Evolutionary conservation across 768 basidiomycete species (phyloP).

Genomic region (Candolleomyces efflorescens): DNA sequence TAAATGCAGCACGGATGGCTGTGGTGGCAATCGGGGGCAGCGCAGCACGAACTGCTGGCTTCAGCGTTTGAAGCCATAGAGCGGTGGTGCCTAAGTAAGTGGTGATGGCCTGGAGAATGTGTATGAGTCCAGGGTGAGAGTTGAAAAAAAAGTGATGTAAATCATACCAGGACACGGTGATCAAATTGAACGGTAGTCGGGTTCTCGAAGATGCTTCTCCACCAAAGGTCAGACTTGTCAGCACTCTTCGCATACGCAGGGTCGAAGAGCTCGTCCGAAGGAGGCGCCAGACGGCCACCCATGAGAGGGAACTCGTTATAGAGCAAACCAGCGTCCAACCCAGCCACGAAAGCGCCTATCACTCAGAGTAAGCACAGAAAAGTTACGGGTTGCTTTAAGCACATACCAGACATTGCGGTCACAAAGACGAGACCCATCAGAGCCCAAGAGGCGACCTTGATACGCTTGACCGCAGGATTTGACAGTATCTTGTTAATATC

Average conservation of each 20-base stretch:
- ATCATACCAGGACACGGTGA: conserved; percentile 82
- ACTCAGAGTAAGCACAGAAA: neutral
- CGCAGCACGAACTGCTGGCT: conserved; percentile 50
- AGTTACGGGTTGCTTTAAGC: neutral
- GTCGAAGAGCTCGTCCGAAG: conserved; percentile 77
- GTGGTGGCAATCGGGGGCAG: conserved; percentile 61
- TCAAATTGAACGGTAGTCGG: conserved; percentile 98
- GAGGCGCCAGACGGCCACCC: conserved; percentile 85
- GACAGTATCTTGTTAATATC: conserved; percentile 44
- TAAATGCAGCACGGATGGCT: conserved; percentile 59
- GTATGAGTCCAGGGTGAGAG: neutral
- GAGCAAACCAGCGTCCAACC: conserved; percentile 92
- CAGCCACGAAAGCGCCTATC: conserved; percentile 97
- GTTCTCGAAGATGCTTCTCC: conserved; percentile 96
- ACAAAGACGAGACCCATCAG: conserved; percentile 80
- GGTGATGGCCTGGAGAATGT: conserved; percentile 61
- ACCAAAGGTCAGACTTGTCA: conserved; percentile 80
- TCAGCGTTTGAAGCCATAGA: conserved; percentile 58
- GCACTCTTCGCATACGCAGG: conserved; percentile 63
- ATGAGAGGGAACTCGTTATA: conserved; percentile 99
- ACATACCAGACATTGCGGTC: conserved; percentile 86
- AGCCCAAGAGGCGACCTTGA: conserved; percentile 54
- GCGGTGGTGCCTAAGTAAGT: conserved; percentile 70
- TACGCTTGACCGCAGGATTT: conserved; percentile 53
- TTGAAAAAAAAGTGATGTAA: neutral